phyloP scores from a whole-genome alignment of 2,329 filamentous ascomycete genomes.

The Thielaviopsis ethacetica region DNA sequence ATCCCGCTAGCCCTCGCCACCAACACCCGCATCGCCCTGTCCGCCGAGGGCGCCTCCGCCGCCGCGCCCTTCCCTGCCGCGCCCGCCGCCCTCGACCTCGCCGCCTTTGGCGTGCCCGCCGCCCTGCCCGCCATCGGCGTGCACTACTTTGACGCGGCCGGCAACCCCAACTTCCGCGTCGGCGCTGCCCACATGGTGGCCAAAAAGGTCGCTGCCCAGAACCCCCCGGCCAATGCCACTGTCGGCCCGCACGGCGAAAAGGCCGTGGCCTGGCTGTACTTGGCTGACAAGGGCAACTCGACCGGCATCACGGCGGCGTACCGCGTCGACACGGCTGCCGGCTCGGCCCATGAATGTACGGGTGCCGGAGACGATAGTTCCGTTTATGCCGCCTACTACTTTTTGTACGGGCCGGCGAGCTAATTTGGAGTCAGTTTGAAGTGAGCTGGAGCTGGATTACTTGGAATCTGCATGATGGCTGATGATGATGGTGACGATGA shows the following conservation, averaged over 20 bases:
- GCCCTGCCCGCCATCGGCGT: conserved; percentile 36
- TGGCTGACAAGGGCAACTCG: conserved; percentile 7
- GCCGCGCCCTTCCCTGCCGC: conserved; percentile 29
- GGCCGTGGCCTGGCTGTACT: conserved; percentile 7
- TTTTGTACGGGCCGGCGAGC: conserved; percentile 38
- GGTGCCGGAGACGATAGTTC: conserved; percentile 24
- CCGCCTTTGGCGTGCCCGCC: conserved; percentile 18
- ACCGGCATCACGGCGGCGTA: conserved; percentile 1
- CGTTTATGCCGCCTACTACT: conserved; percentile 40
- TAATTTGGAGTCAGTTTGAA: too few species aligned
- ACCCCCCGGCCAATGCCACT: background rate
- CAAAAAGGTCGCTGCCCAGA: conserved; percentile 30
- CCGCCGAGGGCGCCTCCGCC: conserved; percentile 25
- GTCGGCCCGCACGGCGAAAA: conserved; percentile 3
- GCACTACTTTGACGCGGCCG: conserved; percentile 46
- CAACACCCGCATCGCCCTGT: conserved; percentile 17
- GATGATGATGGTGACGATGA: too few species aligned
- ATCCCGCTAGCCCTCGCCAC: conserved; percentile 25
- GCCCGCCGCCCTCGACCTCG: conserved; percentile 23
- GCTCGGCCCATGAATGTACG: conserved; percentile 15
- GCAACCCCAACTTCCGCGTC: conserved; percentile 43
- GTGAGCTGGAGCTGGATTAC: too few species aligned
- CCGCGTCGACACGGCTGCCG: conserved; percentile 11
- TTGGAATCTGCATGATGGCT: too few species aligned
- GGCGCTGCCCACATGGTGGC: conserved; percentile 24